Base-by-base conservation (phyloP, 768 basidiomycete species). In the Boletus rubroflammeus region DNA sequence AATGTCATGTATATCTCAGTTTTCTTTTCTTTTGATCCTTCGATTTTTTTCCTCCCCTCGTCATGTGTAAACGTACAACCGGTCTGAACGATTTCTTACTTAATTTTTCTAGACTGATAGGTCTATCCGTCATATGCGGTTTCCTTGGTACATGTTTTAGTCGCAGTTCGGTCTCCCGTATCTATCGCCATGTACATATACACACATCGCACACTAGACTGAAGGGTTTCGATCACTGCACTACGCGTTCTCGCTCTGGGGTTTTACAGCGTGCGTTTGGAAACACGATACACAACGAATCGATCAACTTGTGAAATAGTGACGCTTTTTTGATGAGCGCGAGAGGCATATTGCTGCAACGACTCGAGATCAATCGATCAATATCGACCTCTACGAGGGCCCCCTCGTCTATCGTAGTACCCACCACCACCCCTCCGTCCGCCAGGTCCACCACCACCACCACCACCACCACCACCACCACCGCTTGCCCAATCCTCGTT, bases 401-500 rank as follows among this genome's bases (percentile, higher is more conserved):
- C 66, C 1, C 56, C 66, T 39, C 65, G 63, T 54, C 62, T 53
- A 31, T 68, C 68, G 13, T 66, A 21, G 48, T 62, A 56, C 26
- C 73, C 73, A n/a, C 73, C 69, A 25, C 75, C 75, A 59, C 36
- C 64, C 64, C 26, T 72, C 21, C 51, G 45, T 21, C 59, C 59
- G 4, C 59, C 19, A 5, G 38, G 19, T 21, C 47, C 21, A 1
- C 61, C 72, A 17, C 62, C 62, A 6, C 73, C 72, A 6, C 71
- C 66, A 38, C 69, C 23, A 25, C 47, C 21, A 1, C 61, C 72
- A n/a, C 62, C 62, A 7, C 73, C 72, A 6, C 71, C 66, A 39
- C 69, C 65, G 39, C 70, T 59, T 48, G 67, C 70, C 65, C 75
- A 75, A 0, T 77, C 76, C 19, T 77, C 76, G 32, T 55, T 66